Evolutionary conservation across 352 stramenopile species (phyloP), one percentile per base, ranked within the genome.

Genomic region (Blastocystis sp.): DNA sequence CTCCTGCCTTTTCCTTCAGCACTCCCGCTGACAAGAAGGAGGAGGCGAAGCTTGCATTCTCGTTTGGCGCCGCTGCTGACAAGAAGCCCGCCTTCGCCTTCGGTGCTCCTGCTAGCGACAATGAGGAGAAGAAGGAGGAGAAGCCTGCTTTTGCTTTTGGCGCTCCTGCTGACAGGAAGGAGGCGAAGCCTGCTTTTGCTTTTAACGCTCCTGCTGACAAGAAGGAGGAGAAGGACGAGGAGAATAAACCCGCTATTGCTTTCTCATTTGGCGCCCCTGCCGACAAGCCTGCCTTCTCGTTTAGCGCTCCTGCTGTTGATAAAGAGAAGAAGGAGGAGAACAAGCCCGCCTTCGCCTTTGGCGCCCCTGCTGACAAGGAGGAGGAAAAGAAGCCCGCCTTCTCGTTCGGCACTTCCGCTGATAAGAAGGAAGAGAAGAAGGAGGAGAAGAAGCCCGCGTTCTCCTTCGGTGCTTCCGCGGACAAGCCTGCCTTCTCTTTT

Each of bases 141-240:
- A 79, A 61, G 38, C 71, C 71, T 65, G 48, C 60, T 9, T n/a
- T 45, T 4, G 21, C 69, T n/a, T 79, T 61, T 62, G 48, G 17
- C 11, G 21, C 40, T 3, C 40, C 40, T 7, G 70, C 45, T 42
- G 70, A 10, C 17, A 69, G 42, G 62, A 69, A 69, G 21, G 62
- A 69, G 24, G 3, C 1, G 28, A 81, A 81, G 45, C 71, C 71
- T 65, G 48, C 60, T 9, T n/a, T 45, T 4, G 21, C 69, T n/a
- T 79, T 61, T 62, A 7, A 1, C 11, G 21, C 40, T 3, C 40
- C 40, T 7, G 70, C 45, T 42, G 70, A 10, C 17, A 69, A 69
- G 62, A 69, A 69, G 21, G 62, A 69, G 24, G 3, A 40, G 28
- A 81, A 81, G 45, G 19, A 43, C 42, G 24, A 24, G 6, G 69